These are phyloP conservation scores for Paecilomyces niveus DNA, from an alignment of 2,329 filamentous ascomycete genomes.

Conservation along the genomic window DNA sequence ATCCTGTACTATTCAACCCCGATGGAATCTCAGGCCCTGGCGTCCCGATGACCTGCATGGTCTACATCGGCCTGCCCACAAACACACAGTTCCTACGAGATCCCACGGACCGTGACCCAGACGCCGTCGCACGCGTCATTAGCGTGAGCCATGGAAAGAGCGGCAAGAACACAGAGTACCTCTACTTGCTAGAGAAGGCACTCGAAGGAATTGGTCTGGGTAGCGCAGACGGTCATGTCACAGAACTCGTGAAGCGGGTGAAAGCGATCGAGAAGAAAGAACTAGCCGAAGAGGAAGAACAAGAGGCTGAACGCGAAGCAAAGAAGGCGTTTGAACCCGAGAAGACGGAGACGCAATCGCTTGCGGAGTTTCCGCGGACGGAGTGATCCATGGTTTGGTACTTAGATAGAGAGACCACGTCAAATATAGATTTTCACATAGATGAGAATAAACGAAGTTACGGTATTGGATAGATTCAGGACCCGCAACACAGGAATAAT, in stretches of 20 bases:
- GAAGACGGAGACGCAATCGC: conserved; percentile 1
- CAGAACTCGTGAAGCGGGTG: conserved; percentile 69
- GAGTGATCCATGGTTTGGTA: neutral
- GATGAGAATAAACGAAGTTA: neutral
- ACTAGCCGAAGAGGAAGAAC: conserved; percentile 21
- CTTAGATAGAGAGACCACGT: neutral
- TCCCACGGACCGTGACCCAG: conserved; percentile 59
- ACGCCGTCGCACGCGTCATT: conserved; percentile 74
- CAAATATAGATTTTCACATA: neutral
- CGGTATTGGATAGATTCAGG: neutral
- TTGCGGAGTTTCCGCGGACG: neutral
- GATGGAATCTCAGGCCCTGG: conserved; percentile 15
- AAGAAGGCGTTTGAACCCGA: conserved; percentile 9
- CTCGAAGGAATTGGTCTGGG: conserved; percentile 65
- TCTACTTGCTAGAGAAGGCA: conserved; percentile 71
- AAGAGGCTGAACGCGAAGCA: conserved; percentile 22
- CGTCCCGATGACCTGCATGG: conserved; percentile 54
- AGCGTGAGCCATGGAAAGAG: conserved; percentile 69
- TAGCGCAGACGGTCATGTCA: conserved; percentile 76
- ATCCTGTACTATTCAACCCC: conserved; percentile 2
- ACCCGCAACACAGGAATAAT: neutral
- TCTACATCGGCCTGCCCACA: conserved; percentile 89
- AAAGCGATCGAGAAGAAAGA: conserved; percentile 51
- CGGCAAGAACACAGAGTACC: conserved; percentile 83
- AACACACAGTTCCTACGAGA: conserved; percentile 77